Evolutionary conservation across 106 monocot genomes (phyloP), one percentile per base, ranked within the genome.

Genomic region (Acanthochlamys bracteata): DNA sequence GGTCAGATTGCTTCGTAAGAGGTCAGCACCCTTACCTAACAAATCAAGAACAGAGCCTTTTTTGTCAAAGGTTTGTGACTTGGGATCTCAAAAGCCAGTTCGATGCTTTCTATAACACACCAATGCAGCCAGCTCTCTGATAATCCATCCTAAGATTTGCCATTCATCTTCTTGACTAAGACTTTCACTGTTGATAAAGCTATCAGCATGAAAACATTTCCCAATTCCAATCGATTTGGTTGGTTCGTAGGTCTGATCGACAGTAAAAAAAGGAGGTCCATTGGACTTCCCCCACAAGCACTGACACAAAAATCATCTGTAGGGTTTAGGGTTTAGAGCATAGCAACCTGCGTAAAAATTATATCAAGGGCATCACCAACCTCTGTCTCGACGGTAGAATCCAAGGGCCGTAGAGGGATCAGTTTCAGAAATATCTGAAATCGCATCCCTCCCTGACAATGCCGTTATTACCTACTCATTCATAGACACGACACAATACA

Each of bases 401-500:
- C 96, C 96, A 60, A 91, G 84, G 26, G 96, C 96, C 71, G 91
- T 60, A 26, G 96, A 91, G 47, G 96, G 79, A 70, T 98, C 96
- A 42, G 39, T 84, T 67, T 61, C 74, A 62, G 61, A 45, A 57
- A 85, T 76, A 57, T 75, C 75, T 39, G 80, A 84, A 80, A 70
- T 72, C 61, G 67, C 75, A 80, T 69, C 69, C 66, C 60, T 81
- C 68, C 87, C 80, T 78, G 84, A 84, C 70, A 84, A 90, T 66
- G 60, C 77, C 76, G 78, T 87, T 90, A 90, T 90, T 73, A 88
- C 84, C 81, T 93, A 78, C 52, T 53, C 39, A 70, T 59, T 54
- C 53, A 75, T 53, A 57, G 24, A 2, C 49, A 49, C 2, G 2
- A 17, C 6, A 49, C 49, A 49, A 14, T 0, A 41, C 39, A 65